phyloP scores from a whole-genome alignment of 73 alveolate species.

The Tetrahymena borealis region DNA sequence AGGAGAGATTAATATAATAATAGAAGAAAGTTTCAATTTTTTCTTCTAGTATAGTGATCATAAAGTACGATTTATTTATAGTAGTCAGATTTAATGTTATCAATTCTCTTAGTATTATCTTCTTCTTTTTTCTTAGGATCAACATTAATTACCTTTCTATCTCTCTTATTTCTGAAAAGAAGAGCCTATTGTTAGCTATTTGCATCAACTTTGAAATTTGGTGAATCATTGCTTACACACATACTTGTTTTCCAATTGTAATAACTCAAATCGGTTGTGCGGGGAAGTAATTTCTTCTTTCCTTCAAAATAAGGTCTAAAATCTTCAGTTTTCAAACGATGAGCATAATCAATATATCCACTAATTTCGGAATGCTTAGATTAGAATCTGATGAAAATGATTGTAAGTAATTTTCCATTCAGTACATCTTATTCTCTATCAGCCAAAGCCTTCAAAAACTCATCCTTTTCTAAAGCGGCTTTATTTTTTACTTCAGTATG shows the following conservation, averaged over 20 bases:
- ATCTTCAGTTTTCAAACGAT: conserved; percentile 90
- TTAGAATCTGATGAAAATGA: conserved; percentile 86
- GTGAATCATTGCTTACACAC: conserved; percentile 85
- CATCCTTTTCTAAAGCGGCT: conserved; percentile 29
- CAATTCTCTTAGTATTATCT: conserved; percentile 87
- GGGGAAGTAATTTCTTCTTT: conserved; percentile 84
- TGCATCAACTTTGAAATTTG: conserved; percentile 92
- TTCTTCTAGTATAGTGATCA: conserved; percentile 80
- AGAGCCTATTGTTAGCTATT: conserved; percentile 72
- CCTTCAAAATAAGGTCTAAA: conserved; percentile 90
- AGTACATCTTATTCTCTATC: conserved; percentile 75
- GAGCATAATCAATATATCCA: conserved; percentile 95
- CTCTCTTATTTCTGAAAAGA: conserved; percentile 92
- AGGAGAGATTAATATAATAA: too few relatives aligned
- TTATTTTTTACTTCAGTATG: conserved; percentile 32
- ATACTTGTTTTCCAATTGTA: conserved; percentile 94
- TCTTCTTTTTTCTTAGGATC: conserved; percentile 90
- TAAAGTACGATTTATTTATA: conserved; percentile 77
- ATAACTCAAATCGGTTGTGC: conserved; percentile 82
- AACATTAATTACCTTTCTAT: conserved; percentile 89
- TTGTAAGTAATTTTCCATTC: conserved; percentile 94
- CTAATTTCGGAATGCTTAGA: conserved; percentile 68
- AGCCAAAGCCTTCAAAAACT: conserved; percentile 83
- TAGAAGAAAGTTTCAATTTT: conserved; percentile 13
- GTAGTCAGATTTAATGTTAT: conserved; percentile 63